Base-by-base conservation (phyloP, 352 stramenopile species). In the Phytopythium mirpurense region DNA sequence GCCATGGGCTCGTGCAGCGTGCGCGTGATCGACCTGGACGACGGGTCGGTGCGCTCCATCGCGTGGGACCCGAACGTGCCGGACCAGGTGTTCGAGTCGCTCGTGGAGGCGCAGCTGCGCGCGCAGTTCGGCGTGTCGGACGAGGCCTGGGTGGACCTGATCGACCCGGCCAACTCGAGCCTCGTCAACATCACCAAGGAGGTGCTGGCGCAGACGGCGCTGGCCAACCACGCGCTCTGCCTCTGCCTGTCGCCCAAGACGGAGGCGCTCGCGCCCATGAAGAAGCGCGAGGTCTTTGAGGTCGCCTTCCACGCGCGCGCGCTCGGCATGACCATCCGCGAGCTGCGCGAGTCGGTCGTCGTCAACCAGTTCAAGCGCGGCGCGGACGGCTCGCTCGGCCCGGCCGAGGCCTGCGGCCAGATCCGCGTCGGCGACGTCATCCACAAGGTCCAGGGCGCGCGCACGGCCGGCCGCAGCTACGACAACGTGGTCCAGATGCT, bases 401-500 rank as follows among this genome's bases (percentile, higher is more conserved):
- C 81, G 5, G 80, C 83, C 3, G 78, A 93, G 43, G 61, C 67
- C 16, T 80, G 65, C 34, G 68, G 74, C 37, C 60, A 55, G 19
- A 87, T 93, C 59, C 72, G 74, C 29, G 43, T 74, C n/a, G 68
- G 78, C 47, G 83, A 93, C 57, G 78, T 93, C 55, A 90, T 93
- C 58, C 91, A 93, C 73, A 93, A 93, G 56, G 83, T 93, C 26
- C 78, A 90, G 44, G 83, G 83, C 10, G 70, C 79, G 15, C 66
- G 83, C 36, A 90, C 83, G 1, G 74, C 91, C 27, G 83, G 81
- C 7, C 74, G 81, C 38, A 87, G 69, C 63, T 93, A 91, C 60
- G 83, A 93, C 50, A 82, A 72, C 14, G 76, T 91, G 41, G 80
- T 93, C 40, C 81, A 93, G 58, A 93, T 93, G 83, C 76, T 93